Conservation (phyloP, 306 rosid species). For the Cajanus cajan region DNA sequence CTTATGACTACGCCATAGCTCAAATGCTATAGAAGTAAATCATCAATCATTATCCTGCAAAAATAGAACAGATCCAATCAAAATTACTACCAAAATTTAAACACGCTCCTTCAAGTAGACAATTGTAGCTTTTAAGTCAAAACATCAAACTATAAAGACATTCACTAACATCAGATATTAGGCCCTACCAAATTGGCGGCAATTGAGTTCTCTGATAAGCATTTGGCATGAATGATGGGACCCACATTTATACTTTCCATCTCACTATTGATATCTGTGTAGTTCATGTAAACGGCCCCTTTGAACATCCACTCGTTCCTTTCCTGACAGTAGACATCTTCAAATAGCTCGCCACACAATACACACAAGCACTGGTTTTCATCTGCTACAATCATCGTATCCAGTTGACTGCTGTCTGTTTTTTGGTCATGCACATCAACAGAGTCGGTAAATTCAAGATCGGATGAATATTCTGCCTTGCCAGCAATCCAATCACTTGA, state of each 20-base stretch:
- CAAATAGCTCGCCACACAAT: slow-evolving; percentile 84
- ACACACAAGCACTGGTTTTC: slow-evolving; percentile 81
- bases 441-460: slow-evolving; percentile 35
- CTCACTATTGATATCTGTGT: slow-evolving; percentile 42
- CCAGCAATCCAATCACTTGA: slow-evolving; percentile 62
- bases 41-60: slow-evolving; percentile 58
- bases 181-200: slow-evolving; percentile 54
- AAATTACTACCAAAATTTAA: slow-evolving; percentile 18
- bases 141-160: slow-evolving; percentile 2
- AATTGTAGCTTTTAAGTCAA: background rate
- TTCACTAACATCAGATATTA: background rate
- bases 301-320: slow-evolving; percentile 88
- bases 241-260: slow-evolving; percentile 43
- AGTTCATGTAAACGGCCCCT: slow-evolving; percentile 59
- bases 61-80: slow-evolving; percentile 27
- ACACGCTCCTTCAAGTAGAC: slow-evolving; percentile 13
- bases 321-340: slow-evolving; percentile 77
- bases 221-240: slow-evolving; percentile 76
- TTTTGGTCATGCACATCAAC: slow-evolving; percentile 33
- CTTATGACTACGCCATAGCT: slow-evolving; percentile 30
- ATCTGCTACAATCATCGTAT: slow-evolving; percentile 64
- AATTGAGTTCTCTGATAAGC: slow-evolving; percentile 61
- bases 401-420: slow-evolving; percentile 40
- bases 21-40: slow-evolving; percentile 7
- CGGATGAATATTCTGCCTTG: slow-evolving; percentile 41